A percentile compares a stretch with the other conserved stretches of the same genome.
These are phyloP conservation scores for Russula emetica DNA, from an alignment of 768 basidiomycete species.

Conservation along the genomic window DNA sequence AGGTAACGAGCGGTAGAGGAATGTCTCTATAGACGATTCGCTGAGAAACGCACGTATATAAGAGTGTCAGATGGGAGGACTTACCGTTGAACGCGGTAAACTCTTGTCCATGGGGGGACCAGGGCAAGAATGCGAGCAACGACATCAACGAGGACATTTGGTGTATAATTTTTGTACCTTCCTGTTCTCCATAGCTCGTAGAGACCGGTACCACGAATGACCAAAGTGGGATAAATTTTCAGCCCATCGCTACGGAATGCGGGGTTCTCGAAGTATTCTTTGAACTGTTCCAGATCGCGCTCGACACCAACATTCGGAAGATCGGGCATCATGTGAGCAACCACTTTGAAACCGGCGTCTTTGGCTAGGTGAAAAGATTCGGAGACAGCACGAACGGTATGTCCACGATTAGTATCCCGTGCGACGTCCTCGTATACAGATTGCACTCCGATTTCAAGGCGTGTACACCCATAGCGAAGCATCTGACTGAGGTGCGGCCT, in stretches of 20 bases:
- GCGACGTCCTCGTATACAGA: conserved; percentile 99
- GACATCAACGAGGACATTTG: conserved; percentile 97
- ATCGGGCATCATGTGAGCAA: conserved; percentile 99
- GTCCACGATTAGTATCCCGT: conserved; percentile 96
- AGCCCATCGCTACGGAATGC: conserved; percentile 95
- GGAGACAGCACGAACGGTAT: conserved; percentile 94
- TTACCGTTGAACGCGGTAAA: conserved; percentile 94
- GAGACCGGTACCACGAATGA: conserved; percentile 93
- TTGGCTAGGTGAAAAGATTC: conserved; percentile 98
- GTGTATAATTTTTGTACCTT: conserved; percentile 98
- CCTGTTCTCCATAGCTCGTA: conserved; percentile 97
- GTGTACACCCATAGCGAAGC: conserved; percentile 98
- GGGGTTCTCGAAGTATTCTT: conserved; percentile 99
- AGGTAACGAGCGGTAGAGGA: conserved; percentile 91
- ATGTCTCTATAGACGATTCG: conserved; percentile 64
- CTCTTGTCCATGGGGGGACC: conserved; percentile 97
- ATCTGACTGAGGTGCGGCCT: conserved; percentile 97
- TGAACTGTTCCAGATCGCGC: conserved; percentile 97
- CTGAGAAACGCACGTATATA: background rate
- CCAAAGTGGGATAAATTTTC: conserved; percentile 97
- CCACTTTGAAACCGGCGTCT: conserved; percentile 99
- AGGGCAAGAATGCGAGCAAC: conserved; percentile 93
- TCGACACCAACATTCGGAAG: conserved; percentile 96
- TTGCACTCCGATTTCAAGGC: conserved; percentile 97
- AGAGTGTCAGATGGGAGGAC: conserved; percentile 25